phyloP scores from a whole-genome alignment of 352 stramenopile genomes.

The Peronospora tabacina region DNA sequence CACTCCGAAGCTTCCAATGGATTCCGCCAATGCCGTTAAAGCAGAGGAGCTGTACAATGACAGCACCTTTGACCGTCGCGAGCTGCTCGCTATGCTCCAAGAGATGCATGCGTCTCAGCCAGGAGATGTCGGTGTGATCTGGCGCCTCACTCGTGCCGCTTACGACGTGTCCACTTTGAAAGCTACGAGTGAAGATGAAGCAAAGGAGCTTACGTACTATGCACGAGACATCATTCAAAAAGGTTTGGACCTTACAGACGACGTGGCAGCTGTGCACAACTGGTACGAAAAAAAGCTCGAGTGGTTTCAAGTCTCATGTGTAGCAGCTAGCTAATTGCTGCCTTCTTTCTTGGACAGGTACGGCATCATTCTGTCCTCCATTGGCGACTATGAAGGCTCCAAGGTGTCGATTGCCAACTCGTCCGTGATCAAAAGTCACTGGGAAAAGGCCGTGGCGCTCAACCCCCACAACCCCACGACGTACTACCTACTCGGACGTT shows the following conservation, averaged over 20 bases:
- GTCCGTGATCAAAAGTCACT: conserved; percentile 73
- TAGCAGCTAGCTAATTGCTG: background rate
- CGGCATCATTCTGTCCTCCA: conserved; percentile 75
- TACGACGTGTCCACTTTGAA: conserved; percentile 62
- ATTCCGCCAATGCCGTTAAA: conserved; percentile 54
- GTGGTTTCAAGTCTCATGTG: background rate
- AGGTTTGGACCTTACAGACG: conserved; percentile 39
- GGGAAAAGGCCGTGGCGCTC: conserved; percentile 65
- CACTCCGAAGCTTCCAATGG: conserved; percentile 29
- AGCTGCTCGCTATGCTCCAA: conserved; percentile 58
- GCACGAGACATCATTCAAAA: conserved; percentile 54
- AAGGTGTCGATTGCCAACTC: conserved; percentile 81
- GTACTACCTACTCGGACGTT: conserved; percentile 73
- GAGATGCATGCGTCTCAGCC: conserved; percentile 46
- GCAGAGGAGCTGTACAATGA: conserved; percentile 81
- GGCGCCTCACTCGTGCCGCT: conserved; percentile 50
- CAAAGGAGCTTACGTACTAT: conserved; percentile 70
- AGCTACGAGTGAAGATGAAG: conserved; percentile 47
- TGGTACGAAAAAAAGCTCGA: conserved; percentile 35
- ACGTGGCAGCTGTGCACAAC: conserved; percentile 70
- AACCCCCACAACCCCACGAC: conserved; percentile 67
- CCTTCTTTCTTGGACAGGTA: conserved; percentile 22
- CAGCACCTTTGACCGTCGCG: conserved; percentile 57
- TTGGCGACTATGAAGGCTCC: conserved; percentile 82
- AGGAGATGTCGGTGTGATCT: conserved; percentile 53